Percentiles rank a stretch among this genome's conserved stretches.
Conservation (phyloP, 2,329 filamentous ascomycete species). For the Albophoma yamanashiensis region DNA sequence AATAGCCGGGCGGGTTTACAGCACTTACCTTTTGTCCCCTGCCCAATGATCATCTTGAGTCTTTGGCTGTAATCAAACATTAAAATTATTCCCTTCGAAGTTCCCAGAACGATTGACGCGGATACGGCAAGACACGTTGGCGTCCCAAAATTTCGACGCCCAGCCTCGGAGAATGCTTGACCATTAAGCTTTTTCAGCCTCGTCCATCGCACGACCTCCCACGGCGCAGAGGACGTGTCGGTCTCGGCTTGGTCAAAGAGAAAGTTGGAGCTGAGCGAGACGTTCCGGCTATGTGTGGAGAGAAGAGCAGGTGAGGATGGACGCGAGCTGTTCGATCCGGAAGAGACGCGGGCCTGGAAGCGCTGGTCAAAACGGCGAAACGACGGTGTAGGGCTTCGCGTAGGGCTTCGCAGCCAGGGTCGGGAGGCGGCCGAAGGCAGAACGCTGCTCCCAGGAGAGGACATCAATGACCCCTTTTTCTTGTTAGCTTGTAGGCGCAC, state of each 20-base stretch:
- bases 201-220: slow-evolving; percentile 97
- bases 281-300: slow-evolving; percentile 67
- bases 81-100: slow-evolving; percentile 86
- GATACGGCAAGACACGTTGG: slow-evolving; percentile 86
- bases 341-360: slow-evolving; percentile 77
- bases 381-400: slow-evolving; percentile 65
- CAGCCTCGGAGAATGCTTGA: slow-evolving; percentile 85
- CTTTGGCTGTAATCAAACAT: slow-evolving; percentile 98
- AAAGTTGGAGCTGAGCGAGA: slow-evolving; percentile 65
- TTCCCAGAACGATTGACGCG: slow-evolving; percentile 80
- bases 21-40: slow-evolving; percentile 70
- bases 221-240: slow-evolving; percentile 69
- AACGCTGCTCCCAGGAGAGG: slow-evolving; percentile 63
- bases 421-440: slow-evolving; percentile 60
- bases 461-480: slow-evolving; percentile 47
- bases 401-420: slow-evolving; percentile 56
- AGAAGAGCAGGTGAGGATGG: slow-evolving; percentile 70
- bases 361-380: slow-evolving; percentile 90
- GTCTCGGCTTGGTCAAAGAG: slow-evolving; percentile 50
- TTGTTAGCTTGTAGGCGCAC: slow-evolving; percentile 13
- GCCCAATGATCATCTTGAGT: slow-evolving; percentile 85
- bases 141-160: slow-evolving; percentile 82
- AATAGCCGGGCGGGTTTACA: neutral
- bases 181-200: slow-evolving; percentile 80
- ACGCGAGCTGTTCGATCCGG: slow-evolving; percentile 46